phyloP scores from a whole-genome alignment of 805 yeast genomes.

The Isabelozyma heimii region DNA sequence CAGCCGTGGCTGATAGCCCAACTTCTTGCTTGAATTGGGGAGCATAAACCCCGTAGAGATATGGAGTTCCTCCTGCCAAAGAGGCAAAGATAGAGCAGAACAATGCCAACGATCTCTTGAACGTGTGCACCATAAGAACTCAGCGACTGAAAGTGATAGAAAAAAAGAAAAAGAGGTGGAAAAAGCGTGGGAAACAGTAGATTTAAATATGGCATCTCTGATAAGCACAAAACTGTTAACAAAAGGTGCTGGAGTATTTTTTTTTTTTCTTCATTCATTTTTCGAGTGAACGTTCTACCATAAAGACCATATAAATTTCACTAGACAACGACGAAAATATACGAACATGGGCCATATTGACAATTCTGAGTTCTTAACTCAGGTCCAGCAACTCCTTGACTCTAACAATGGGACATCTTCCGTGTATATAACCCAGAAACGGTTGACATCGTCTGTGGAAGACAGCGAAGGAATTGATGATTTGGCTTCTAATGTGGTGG shows the following conservation, averaged over 20 bases:
- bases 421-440: constrained; percentile 58
- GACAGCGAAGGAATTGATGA: constrained; percentile 25
- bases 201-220: no score
- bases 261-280: no score
- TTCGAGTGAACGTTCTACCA: no score
- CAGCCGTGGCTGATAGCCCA: constrained; percentile 54
- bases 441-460: constrained; percentile 32
- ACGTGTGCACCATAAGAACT: neutral
- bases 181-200: no score
- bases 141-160: neutral
- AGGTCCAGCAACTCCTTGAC: constrained; percentile 18
- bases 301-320: no score
- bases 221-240: neutral
- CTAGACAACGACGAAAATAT: no score
- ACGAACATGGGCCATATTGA: constrained; percentile 27
- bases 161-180: neutral
- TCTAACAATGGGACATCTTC: constrained; percentile 45
- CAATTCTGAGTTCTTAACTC: constrained; percentile 28
- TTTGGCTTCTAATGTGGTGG: constrained; percentile 33
- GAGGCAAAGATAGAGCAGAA: constrained; percentile 44
- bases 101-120: no score
- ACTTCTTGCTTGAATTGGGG: constrained; percentile 64
- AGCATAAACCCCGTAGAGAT: constrained; percentile 70
- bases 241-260: no score
- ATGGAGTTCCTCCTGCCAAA: constrained; percentile 73